Evolutionary conservation across 768 basidiomycete species (phyloP).

Genomic region (Boletellus ananiceps): DNA sequence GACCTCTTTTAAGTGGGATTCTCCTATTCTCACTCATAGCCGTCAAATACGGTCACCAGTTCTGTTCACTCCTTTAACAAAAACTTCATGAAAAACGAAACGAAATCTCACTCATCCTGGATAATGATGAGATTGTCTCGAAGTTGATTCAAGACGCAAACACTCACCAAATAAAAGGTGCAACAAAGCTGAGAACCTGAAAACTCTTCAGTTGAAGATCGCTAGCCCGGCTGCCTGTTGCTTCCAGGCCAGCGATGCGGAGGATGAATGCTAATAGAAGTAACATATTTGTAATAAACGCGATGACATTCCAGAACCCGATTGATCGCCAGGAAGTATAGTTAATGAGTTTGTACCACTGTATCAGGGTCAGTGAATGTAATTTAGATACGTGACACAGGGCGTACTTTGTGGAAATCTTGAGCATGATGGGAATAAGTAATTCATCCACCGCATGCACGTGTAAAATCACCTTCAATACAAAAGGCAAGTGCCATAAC

Average conservation of each 20-base stretch:
- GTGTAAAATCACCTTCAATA: conserved; percentile 59
- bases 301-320: conserved; percentile 71
- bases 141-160: neutral
- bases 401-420: conserved; percentile 26
- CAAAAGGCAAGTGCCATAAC: conserved; percentile 71
- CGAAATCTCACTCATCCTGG: conserved; percentile 72
- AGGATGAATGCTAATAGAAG: conserved; percentile 71
- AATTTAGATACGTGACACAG: neutral
- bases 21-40: conserved; percentile 55
- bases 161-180: conserved; percentile 81
- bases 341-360: conserved; percentile 69
- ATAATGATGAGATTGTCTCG: conserved; percentile 1
- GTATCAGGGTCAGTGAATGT: conserved; percentile 1
- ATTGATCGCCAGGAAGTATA: conserved; percentile 81
- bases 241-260: conserved; percentile 55
- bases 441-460: conserved; percentile 33
- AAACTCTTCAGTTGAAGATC: conserved; percentile 64
- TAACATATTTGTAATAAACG: conserved; percentile 67
- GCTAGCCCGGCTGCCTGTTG: conserved; percentile 32
- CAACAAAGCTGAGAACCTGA: conserved; percentile 82
- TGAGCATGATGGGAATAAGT: conserved; percentile 19
- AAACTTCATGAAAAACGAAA: neutral
- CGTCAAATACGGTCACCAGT: conserved; percentile 76
- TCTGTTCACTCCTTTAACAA: conserved; percentile 38
- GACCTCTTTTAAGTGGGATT: neutral